phyloP scores from a whole-genome alignment of 768 basidiomycete genomes.

The Suillus lakei region DNA sequence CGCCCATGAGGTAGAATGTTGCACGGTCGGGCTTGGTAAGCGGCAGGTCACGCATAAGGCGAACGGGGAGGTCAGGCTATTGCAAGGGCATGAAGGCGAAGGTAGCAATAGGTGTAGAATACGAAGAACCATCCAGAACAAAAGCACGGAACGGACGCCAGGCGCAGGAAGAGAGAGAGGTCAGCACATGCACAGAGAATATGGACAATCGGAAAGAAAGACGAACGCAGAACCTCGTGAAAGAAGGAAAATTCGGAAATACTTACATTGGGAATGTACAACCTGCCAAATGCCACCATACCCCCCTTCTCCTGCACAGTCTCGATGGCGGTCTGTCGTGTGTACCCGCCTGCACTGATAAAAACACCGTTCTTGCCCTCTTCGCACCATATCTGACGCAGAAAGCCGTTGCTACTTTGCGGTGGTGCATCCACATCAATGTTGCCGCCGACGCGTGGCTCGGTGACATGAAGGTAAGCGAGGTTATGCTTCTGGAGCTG shows the following conservation, averaged over 20 bases:
- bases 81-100: background rate
- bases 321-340: conserved; percentile 3
- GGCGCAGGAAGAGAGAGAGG: background rate
- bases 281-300: conserved; percentile 10
- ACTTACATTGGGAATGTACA: conserved; percentile 9
- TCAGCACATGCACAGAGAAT: background rate
- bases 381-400: conserved; percentile 31
- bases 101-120: background rate
- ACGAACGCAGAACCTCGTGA: no score
- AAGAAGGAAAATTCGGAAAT: no score
- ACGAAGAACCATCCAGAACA: no score
- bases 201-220: no score
- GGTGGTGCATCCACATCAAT: conserved; percentile 9
- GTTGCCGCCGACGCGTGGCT: conserved; percentile 32
- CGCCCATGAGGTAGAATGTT: conserved; percentile 32
- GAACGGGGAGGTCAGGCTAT: conserved; percentile 40
- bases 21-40: conserved; percentile 30
- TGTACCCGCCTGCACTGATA: conserved; percentile 9
- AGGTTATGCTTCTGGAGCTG: conserved; percentile 31
- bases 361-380: conserved; percentile 6
- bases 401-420: conserved; percentile 28
- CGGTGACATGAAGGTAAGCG: conserved; percentile 48
- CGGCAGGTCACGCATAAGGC: conserved; percentile 32
- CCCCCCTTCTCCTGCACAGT: conserved; percentile 6
- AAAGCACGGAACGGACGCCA: no score